These are phyloP conservation scores for Kurtzmaniella quercitrusa DNA, from an alignment of 1,139 yeast genomes.

Conservation along the genomic window DNA sequence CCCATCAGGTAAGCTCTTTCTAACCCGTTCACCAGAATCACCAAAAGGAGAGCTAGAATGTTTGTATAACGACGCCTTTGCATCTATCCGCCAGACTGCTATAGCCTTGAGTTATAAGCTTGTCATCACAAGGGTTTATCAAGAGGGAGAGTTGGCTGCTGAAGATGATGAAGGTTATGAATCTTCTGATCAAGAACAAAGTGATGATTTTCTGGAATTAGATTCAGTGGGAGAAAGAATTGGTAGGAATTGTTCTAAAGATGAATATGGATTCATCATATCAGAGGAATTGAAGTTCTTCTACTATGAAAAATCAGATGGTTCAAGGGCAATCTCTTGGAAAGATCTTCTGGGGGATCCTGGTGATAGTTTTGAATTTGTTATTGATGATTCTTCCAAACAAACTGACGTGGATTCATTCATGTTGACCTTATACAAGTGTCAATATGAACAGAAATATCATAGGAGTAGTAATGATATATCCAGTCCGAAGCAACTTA, in stretches of 20 bases:
- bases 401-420: slow-evolving; percentile 59
- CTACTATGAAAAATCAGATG: slow-evolving; percentile 30
- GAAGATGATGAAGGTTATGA: slow-evolving; percentile 33
- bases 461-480: slow-evolving; percentile 49
- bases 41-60: slow-evolving; percentile 89
- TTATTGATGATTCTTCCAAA: slow-evolving; percentile 62
- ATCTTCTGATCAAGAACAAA: slow-evolving; percentile 49
- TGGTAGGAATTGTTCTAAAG: slow-evolving; percentile 35
- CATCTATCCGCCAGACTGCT: slow-evolving; percentile 66
- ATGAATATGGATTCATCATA: slow-evolving; percentile 68
- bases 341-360: slow-evolving; percentile 75
- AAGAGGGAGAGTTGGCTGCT: slow-evolving; percentile 57
- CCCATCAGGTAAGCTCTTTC: slow-evolving; percentile 75
- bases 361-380: slow-evolving; percentile 84
- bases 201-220: slow-evolving; percentile 31
- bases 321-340: slow-evolving; percentile 64
- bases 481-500: slow-evolving; percentile 39
- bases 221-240: slow-evolving; percentile 29
- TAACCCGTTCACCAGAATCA: slow-evolving; percentile 69
- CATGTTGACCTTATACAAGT: slow-evolving; percentile 56
- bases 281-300: slow-evolving; percentile 55
- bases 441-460: slow-evolving; percentile 77
- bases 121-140: slow-evolving; percentile 63
- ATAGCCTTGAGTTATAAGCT: slow-evolving; percentile 67
- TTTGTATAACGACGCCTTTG: slow-evolving; percentile 73